Evolutionary conservation across 2,329 filamentous ascomycete species (phyloP).

Genomic region (Penicillium griseofulvum): DNA sequence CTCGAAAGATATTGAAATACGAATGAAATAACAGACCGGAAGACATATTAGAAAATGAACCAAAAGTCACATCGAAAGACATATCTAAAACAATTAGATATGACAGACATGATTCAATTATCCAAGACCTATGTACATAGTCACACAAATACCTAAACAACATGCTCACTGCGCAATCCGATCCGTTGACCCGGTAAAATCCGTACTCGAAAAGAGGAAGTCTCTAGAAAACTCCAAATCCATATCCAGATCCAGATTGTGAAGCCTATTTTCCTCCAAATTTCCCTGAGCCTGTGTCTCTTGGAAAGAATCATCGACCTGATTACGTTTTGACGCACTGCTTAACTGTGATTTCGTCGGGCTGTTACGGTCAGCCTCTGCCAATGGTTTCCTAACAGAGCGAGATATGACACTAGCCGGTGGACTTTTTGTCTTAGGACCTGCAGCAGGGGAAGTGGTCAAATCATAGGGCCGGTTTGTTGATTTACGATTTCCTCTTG

Average conservation of each 20-base stretch:
- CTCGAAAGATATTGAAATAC: not conserved
- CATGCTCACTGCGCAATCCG: not conserved
- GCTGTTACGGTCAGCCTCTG: conserved; percentile 27
- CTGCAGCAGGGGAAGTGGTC: not conserved
- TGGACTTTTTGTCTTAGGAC: conserved; percentile 8
- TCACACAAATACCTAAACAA: not conserved
- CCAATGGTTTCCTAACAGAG: conserved; percentile 23
- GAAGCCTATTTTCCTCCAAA: conserved; percentile 24
- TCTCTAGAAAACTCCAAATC: conserved; percentile 38
- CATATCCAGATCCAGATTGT: conserved; percentile 33
- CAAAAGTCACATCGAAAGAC: too few relatives aligned
- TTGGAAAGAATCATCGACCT: conserved; percentile 3
- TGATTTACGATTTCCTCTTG: conserved; percentile 23
- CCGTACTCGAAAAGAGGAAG: conserved; percentile 36
- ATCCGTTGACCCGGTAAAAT: conserved; percentile 25
- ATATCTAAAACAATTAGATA: not conserved
- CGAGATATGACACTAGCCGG: not conserved
- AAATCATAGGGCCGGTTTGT: not conserved
- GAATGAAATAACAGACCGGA: not conserved
- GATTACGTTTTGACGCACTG: conserved; percentile 10
- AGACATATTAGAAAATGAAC: not conserved
- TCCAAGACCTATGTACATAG: not conserved
- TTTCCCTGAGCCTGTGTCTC: conserved; percentile 9
- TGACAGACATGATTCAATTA: not conserved
- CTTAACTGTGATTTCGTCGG: conserved; percentile 22